phyloP scores from a whole-genome alignment of 495 filamentous ascomycete genomes.

The Melanomma pulvis-pyrius region DNA sequence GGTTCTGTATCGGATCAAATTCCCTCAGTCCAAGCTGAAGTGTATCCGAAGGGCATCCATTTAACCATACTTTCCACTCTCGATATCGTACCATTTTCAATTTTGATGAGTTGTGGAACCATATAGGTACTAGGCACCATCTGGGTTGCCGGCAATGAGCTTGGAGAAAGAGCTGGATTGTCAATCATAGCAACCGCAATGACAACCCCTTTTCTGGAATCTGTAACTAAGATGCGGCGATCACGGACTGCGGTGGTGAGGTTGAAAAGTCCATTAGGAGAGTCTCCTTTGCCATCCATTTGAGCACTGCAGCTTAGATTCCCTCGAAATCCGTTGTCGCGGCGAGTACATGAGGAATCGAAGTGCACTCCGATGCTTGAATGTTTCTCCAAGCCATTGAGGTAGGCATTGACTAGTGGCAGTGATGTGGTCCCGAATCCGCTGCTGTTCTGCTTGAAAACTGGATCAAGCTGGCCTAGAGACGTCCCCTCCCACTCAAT shows the following conservation, averaged over 20 bases:
- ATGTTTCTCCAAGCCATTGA: neutral
- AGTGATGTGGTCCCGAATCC: neutral
- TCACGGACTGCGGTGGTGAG: slow-evolving; percentile 2
- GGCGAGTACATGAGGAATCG: neutral
- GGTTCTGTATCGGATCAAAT: neutral
- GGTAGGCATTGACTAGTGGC: neutral
- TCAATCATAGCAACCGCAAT: slow-evolving; percentile 12
- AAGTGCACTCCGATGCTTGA: slow-evolving; percentile 1
- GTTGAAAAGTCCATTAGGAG: slow-evolving; percentile 7
- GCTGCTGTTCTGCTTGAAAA: neutral
- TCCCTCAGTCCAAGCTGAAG: slow-evolving; percentile 3
- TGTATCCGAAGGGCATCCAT: slow-evolving; percentile 20
- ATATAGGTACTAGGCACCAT: slow-evolving; percentile 11
- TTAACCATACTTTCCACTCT: slow-evolving; percentile 13
- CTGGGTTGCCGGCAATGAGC: neutral
- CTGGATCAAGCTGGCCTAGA: neutral
- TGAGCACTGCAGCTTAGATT: slow-evolving; percentile 5
- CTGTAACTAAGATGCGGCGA: slow-evolving; percentile 4
- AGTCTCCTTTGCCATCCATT: neutral
- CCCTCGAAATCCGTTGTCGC: slow-evolving; percentile 11
- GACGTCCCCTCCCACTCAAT: slow-evolving; percentile 12
- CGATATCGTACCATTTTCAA: neutral
- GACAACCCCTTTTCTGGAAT: slow-evolving; percentile 10
- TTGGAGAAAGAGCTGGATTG: neutral
- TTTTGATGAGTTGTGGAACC: slow-evolving; percentile 11